Base-by-base conservation (phyloP, 371 early-diverging fungal genomes). In the Mortierella sp. region DNA sequence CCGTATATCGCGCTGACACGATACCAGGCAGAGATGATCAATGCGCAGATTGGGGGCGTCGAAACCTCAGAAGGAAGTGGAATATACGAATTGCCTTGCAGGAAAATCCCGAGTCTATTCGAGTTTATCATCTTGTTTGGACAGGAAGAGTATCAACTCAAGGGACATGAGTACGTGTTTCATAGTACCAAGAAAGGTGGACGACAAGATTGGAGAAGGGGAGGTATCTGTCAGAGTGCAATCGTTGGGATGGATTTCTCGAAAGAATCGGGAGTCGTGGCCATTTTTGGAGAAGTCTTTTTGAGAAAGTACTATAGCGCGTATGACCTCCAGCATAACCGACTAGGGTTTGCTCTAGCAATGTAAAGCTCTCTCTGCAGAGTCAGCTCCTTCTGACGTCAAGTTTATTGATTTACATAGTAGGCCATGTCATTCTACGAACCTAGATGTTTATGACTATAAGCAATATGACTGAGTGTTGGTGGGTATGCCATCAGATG, bases 271-370 rank as follows among this genome's bases (percentile, higher is more conserved):
- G 92, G 90, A 8, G 87, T 89, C 32, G 81, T 90, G 63, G 90
- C 88, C 86, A 89, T 95, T 72, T 91, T 96, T 49, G 97, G 97
- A 55, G 96, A 96, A 83, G 95, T 94, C 18, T 96, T 96, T 84
- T 80, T 97, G 58, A 90, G 95, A 75, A 93, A 92, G 84, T 96
- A 89, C 75, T 95, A 95, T 81, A 91, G 96, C 45, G 90, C 96
- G 30, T 97, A 96, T 83, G 92, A 94, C 66, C 87, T 93, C 35
- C 94, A 92, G 59, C 91, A 95, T 60, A 86, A 92, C 77, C 89
- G 93, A 26, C 94, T 96, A 22, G 97, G 97, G 49, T 93, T 97
- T 40, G 77, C 77, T 12, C 39, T 67, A 18, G 67, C 77, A 18
- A 62, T 3, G 26, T 12, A 55, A 63, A 63, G 30, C 4, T 30